phyloP scores from a whole-genome alignment of 176 grass and related monocot species.

The Saccharum spontaneum region DNA sequence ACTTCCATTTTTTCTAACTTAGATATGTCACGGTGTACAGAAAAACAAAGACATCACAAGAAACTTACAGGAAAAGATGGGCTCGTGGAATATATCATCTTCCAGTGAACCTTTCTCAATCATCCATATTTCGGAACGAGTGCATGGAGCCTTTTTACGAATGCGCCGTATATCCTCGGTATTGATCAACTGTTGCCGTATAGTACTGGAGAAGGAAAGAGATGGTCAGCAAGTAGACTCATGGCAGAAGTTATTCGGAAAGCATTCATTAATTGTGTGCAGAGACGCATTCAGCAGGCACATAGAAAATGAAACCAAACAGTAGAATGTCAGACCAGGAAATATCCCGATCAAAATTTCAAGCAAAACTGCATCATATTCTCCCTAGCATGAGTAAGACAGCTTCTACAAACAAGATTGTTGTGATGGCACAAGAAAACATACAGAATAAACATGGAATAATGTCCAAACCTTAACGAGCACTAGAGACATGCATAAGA shows the following conservation, averaged over 20 bases:
- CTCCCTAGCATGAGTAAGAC: background rate
- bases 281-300: background rate
- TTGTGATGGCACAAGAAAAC: background rate
- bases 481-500: constrained; percentile 15
- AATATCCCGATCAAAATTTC: constrained; percentile 25
- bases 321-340: constrained; percentile 3
- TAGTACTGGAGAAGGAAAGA: constrained; percentile 59
- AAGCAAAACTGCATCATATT: background rate
- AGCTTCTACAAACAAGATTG: constrained; percentile 20
- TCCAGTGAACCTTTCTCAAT: constrained; percentile 90
- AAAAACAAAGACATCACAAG: constrained; percentile 16
- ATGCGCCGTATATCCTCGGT: constrained; percentile 92
- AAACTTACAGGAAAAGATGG: constrained; percentile 63
- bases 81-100: constrained; percentile 84
- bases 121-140: constrained; percentile 97
- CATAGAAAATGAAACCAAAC: constrained; percentile 23
- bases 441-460: background rate
- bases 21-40: background rate
- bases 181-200: constrained; percentile 94
- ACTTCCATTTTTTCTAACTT: constrained; percentile 7
- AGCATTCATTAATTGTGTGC: background rate
- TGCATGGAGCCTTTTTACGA: constrained; percentile 97
- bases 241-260: constrained; percentile 9
- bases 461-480: background rate
- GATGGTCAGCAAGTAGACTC: background rate